A percentile compares a stretch with the other conserved stretches of the same genome.
These are phyloP conservation scores for Cardamine occulta DNA, from an alignment of 345 rosid species.

Conservation along the genomic window DNA sequence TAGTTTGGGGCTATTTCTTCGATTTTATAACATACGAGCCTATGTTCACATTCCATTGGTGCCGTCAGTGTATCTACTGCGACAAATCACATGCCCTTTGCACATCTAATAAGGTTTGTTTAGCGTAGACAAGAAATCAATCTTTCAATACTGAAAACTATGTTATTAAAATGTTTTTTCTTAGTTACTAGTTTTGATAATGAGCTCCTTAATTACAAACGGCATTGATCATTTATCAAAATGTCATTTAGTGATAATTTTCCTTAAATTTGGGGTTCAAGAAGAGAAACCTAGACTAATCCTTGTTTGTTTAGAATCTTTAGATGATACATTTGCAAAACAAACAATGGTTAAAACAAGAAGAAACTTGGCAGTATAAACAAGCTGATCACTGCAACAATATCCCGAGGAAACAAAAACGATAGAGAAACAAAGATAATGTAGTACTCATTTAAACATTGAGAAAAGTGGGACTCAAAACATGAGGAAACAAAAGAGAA, in stretches of 20 bases:
- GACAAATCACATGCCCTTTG: not conserved
- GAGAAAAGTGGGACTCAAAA: slow-evolving; percentile 14
- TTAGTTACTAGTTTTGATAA: too few relatives aligned
- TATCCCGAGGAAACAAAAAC: not conserved
- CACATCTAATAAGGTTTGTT: too few relatives aligned
- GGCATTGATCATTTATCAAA: not conserved
- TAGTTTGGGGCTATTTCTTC: slow-evolving; percentile 9
- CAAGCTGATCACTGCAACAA: too few relatives aligned
- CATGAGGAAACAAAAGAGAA: slow-evolving; percentile 24
- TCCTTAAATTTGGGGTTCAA: not conserved
- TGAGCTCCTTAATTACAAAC: slow-evolving; percentile 2
- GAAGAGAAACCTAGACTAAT: not conserved
- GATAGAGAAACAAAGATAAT: not conserved
- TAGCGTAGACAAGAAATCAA: too few relatives aligned
- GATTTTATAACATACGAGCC: not conserved
- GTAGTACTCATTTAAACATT: not conserved
- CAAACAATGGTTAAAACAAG: not conserved
- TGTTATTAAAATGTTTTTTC: too few relatives aligned
- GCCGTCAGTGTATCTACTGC: not conserved
- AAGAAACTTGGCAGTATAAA: not conserved
- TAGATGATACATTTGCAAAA: not conserved
- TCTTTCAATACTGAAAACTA: not conserved
- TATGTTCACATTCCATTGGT: not conserved
- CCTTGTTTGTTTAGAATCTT: slow-evolving; percentile 7
- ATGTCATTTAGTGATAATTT: too few relatives aligned